Evolutionary conservation across 805 yeast species (phyloP).

Genomic region (Vanderwaltozyma verrucispora): DNA sequence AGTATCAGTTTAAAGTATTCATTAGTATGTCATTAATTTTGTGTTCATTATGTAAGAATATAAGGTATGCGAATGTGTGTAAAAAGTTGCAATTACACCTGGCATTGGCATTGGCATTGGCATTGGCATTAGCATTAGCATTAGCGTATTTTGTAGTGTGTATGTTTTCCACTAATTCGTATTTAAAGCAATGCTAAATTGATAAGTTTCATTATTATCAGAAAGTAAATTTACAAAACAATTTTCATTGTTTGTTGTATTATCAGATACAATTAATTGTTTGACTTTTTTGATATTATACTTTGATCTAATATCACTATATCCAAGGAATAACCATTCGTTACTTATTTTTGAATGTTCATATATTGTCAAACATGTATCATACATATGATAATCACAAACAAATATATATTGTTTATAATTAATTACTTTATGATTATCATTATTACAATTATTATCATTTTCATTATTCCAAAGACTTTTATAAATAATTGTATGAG

Average conservation of each 20-base stretch:
- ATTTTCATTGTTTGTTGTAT: background rate
- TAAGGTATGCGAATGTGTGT: too few relatives aligned
- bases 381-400: constrained; percentile 14
- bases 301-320: constrained; percentile 14
- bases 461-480: background rate
- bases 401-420: constrained; percentile 4
- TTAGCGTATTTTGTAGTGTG: too few relatives aligned
- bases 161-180: too few relatives aligned
- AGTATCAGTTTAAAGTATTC: too few relatives aligned
- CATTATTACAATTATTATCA: too few relatives aligned
- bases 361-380: constrained; percentile 12
- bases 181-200: background rate
- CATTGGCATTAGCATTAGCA: too few relatives aligned
- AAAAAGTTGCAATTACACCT: too few relatives aligned
- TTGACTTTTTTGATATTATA: constrained; percentile 10
- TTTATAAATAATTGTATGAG: constrained; percentile 2
- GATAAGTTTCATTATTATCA: background rate
- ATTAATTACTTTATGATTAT: constrained; percentile 1
- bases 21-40: too few relatives aligned
- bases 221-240: background rate
- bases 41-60: background rate
- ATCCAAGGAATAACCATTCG: constrained; percentile 14
- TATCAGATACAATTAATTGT: background rate
- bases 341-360: constrained; percentile 5
- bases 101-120: too few relatives aligned